phyloP scores from a whole-genome alignment of 768 basidiomycete species.

The Rhodotorula paludigena region DNA sequence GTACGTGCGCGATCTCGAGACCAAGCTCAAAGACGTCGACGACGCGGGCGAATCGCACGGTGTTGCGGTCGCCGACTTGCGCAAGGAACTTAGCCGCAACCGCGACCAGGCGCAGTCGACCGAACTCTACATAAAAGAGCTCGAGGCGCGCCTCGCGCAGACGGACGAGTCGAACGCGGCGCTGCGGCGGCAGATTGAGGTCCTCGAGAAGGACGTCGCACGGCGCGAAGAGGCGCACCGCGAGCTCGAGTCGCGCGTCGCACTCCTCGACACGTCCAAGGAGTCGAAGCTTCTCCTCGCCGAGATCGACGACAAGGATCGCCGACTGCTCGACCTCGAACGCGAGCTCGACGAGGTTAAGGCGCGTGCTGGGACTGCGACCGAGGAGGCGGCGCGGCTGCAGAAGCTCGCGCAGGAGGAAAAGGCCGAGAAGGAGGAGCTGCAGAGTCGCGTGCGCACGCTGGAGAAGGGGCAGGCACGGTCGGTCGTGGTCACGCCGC shows the following conservation, averaged over 20 bases:
- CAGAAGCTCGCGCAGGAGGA: conserved; percentile 56
- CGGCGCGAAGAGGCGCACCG: conserved; percentile 67
- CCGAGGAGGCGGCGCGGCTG: conserved; percentile 62
- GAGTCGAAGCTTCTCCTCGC: conserved; percentile 66
- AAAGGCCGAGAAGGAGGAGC: conserved; percentile 56
- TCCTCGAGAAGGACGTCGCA: conserved; percentile 69
- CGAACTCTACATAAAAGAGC: conserved; percentile 72
- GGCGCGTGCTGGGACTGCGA: conserved; percentile 62
- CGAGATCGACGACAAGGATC: conserved; percentile 79
- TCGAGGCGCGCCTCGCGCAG: conserved; percentile 68
- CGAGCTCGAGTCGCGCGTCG: conserved; percentile 65
- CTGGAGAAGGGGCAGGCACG: conserved; percentile 16
- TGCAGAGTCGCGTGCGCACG: conserved; percentile 54
- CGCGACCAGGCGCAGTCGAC: conserved; percentile 71
- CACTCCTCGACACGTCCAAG: conserved; percentile 55
- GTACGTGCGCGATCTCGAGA: conserved; percentile 59
- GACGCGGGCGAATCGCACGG: conserved; percentile 71
- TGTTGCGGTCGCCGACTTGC: conserved; percentile 74
- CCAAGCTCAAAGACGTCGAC: conserved; percentile 74
- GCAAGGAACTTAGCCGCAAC: conserved; percentile 71
- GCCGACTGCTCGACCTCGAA: conserved; percentile 69
- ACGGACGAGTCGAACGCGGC: conserved; percentile 38
- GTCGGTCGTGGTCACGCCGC: not conserved
- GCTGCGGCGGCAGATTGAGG: conserved; percentile 67
- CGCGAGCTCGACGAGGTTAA: conserved; percentile 73